Evolutionary conservation across 495 filamentous ascomycete species (phyloP).

Genomic region (Penicillium diatomitis): DNA sequence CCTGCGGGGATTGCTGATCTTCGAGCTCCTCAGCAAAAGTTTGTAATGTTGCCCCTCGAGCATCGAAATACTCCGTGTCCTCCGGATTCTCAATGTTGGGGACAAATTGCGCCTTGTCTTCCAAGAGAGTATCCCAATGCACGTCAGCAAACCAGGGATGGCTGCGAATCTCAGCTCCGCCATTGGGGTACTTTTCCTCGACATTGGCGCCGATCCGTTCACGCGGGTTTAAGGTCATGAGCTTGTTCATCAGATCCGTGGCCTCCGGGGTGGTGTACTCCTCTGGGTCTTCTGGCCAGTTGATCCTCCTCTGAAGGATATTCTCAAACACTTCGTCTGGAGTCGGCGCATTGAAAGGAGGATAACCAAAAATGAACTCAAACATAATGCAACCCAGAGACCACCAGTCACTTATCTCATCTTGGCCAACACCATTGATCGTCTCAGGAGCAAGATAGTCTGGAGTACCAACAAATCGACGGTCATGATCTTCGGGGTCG

Average conservation of each 20-base stretch:
- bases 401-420: slow-evolving; percentile 99
- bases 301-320: slow-evolving; percentile 78
- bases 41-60: slow-evolving; percentile 81
- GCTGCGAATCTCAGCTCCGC: slow-evolving; percentile 79
- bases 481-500: slow-evolving; percentile 86
- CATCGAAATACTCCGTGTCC: slow-evolving; percentile 96
- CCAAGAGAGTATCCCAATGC: slow-evolving; percentile 81
- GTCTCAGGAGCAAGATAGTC: slow-evolving; percentile 97
- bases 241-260: slow-evolving; percentile 83
- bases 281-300: slow-evolving; percentile 69
- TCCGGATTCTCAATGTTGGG: slow-evolving; percentile 88
- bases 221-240: slow-evolving; percentile 74
- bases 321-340: slow-evolving; percentile 97
- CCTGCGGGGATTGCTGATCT: slow-evolving; percentile 65
- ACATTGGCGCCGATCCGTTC: slow-evolving; percentile 77
- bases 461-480: slow-evolving; percentile 91
- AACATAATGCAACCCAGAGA: slow-evolving; percentile 96
- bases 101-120: slow-evolving; percentile 94
- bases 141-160: slow-evolving; percentile 85
- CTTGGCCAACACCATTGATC: slow-evolving; percentile 87
- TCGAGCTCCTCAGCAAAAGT: slow-evolving; percentile 88
- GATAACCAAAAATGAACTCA: slow-evolving; percentile 86
- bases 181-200: slow-evolving; percentile 66
- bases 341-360: slow-evolving; percentile 84
- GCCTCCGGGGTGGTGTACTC: slow-evolving; percentile 74